These are phyloP conservation scores for Capsicum rhomboideum DNA, from an alignment of 257 asterid species.

Conservation along the genomic window DNA sequence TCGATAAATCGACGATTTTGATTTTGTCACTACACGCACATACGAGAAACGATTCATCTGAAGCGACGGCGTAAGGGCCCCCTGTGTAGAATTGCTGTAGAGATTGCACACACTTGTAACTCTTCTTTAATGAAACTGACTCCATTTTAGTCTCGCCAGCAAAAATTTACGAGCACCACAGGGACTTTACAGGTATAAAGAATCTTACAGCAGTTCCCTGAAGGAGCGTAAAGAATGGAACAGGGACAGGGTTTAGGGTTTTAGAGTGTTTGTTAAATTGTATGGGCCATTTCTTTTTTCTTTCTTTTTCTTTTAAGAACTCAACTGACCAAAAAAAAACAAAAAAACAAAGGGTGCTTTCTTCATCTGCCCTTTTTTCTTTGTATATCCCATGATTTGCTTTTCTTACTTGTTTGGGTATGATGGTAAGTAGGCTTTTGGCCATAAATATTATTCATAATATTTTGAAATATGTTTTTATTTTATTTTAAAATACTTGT, in stretches of 20 bases:
- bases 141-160: slow-evolving; percentile 8
- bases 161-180: slow-evolving; percentile 11
- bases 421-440: no score
- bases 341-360: no score
- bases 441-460: no score
- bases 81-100: slow-evolving; percentile 86
- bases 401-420: no score
- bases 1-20: slow-evolving; percentile 60
- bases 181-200: not conserved
- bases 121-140: slow-evolving; percentile 48
- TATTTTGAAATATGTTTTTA: no score
- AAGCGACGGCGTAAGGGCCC: slow-evolving; percentile 71
- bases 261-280: not conserved
- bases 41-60: slow-evolving; percentile 74
- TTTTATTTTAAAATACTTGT: no score
- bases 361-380: no score
- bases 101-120: slow-evolving; percentile 56
- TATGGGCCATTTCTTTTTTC: not conserved
- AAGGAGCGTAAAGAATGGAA: not conserved
- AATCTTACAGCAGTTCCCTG: not conserved
- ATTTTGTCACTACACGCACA: slow-evolving; percentile 77
- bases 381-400: no score
- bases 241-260: slow-evolving; percentile 30
- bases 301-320: not conserved
- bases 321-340: no score